phyloP scores from a whole-genome alignment of 2,329 filamentous ascomycete genomes.

The Sclerotiophoma versabilis region DNA sequence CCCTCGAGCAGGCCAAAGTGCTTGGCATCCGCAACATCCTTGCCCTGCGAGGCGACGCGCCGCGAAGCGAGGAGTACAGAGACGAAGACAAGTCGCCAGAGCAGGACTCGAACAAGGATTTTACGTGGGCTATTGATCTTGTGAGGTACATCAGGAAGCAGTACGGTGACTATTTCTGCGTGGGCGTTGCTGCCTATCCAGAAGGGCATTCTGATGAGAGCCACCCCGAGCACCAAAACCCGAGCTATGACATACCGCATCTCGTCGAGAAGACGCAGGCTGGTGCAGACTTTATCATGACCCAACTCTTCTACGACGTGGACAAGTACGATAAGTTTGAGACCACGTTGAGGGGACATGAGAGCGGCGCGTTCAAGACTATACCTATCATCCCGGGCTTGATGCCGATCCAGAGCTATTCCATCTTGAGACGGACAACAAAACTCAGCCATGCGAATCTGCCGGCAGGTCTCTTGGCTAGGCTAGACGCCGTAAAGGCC shows the following conservation, averaged over 20 bases:
- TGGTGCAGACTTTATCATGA: constrained; percentile 98
- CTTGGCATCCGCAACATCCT: constrained; percentile 93
- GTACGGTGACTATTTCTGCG: constrained; percentile 93
- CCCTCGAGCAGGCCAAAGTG: constrained; percentile 87
- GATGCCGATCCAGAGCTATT: constrained; percentile 98
- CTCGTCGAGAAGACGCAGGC: constrained; percentile 89
- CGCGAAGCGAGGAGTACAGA: constrained; percentile 85
- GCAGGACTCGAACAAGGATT: constrained; percentile 74
- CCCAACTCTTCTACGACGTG: constrained; percentile 93
- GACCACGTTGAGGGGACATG: constrained; percentile 75
- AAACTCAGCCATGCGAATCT: constrained; percentile 92
- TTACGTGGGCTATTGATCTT: constrained; percentile 87
- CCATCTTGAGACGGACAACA: constrained; percentile 91
- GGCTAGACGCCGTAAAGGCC: constrained; percentile 75
- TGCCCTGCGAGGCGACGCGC: constrained; percentile 89
- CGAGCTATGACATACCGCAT: constrained; percentile 76
- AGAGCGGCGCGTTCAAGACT: constrained; percentile 82
- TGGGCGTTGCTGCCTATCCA: constrained; percentile 93
- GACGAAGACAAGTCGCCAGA: constrained; percentile 68
- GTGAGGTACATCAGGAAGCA: constrained; percentile 86
- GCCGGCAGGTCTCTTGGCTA: constrained; percentile 72
- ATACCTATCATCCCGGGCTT: constrained; percentile 92
- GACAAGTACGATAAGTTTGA: constrained; percentile 85
- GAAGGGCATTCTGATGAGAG: constrained; percentile 94
- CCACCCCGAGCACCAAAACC: constrained; percentile 78